Evolutionary conservation across 139 green algal species (phyloP), one percentile per base, ranked within the genome.

Genomic region (Micractinium conductrix): DNA sequence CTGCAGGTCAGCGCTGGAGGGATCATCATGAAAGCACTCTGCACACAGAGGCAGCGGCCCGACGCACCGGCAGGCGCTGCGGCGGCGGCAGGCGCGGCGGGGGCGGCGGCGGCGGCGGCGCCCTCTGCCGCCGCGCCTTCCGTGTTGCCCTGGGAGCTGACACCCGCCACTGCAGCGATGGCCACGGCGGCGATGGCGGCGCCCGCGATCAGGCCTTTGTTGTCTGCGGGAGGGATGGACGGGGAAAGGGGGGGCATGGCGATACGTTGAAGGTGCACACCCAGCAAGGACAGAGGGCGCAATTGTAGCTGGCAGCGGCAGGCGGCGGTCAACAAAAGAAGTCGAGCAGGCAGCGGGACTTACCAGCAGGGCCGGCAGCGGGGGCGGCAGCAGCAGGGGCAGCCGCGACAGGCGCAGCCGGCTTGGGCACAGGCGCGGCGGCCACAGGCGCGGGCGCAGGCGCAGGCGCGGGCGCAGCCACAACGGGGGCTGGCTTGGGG

Each of bases 201-300:
- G 65, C 65, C 85, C 78, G 67, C 84, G 28, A 88, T 22, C 60
- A 86, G 58, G 50, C 42, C 38, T 67, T 86, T 82, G 79, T 85
- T 88, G 62, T 88, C 84, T 85, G 84, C 44, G 21, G 8, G 33
- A 38, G 50, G 53, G n/a, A 65, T 37, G 16, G 19, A 38, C n/a
- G 10, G 16, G 43, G 6, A 81, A 9, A 1, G 74, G 22, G 22
- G 63, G n/a, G 30, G n/a, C n/a, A n/a, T n/a, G n/a, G n/a, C n/a
- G n/a, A n/a, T n/a, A n/a, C n/a, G n/a, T n/a, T n/a, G n/a, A n/a
- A n/a, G n/a, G n/a, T n/a, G n/a, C n/a, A n/a, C n/a, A n/a, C n/a
- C n/a, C n/a, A n/a, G n/a, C n/a, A n/a, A n/a, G n/a, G n/a, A n/a
- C n/a, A n/a, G n/a, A n/a, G n/a, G n/a, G n/a, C n/a, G n/a, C n/a